These are phyloP conservation scores for Fomitopsis schrenkii DNA, from an alignment of 1,284 basidiomycete species.

Conservation along the genomic window DNA sequence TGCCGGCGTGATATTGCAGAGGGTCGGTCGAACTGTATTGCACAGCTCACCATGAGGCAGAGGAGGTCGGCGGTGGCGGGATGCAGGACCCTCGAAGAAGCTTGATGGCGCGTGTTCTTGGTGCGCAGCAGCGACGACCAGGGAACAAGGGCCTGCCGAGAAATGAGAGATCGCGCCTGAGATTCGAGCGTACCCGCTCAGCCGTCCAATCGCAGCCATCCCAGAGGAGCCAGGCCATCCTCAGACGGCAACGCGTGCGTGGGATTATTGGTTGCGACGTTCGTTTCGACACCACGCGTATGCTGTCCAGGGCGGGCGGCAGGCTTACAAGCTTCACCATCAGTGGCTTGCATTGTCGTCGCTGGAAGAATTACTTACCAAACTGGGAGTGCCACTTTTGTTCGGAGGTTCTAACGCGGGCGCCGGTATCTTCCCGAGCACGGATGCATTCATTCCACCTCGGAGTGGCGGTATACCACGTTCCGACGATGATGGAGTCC, in stretches of 20 bases:
- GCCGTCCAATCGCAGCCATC: not conserved
- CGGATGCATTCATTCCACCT: not conserved
- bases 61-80: not conserved
- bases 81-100: not conserved
- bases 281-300: not conserved
- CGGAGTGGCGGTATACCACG: not conserved
- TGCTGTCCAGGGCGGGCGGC: not conserved
- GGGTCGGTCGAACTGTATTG: not conserved
- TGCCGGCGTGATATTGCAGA: not conserved
- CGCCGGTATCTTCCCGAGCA: not conserved
- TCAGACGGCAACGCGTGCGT: not conserved
- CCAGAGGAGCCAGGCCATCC: not conserved
- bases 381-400: not conserved
- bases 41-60: not conserved
- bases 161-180: too few relatives aligned
- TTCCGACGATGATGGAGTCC: not conserved
- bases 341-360: not conserved
- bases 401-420: not conserved
- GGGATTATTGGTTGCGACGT: not conserved
- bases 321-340: not conserved
- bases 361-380: not conserved
- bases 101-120: not conserved
- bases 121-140: too few relatives aligned
- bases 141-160: too few relatives aligned
- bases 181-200: not conserved